phyloP scores from a whole-genome alignment of 2,329 filamentous ascomycete genomes.

The Cadophora malorum region DNA sequence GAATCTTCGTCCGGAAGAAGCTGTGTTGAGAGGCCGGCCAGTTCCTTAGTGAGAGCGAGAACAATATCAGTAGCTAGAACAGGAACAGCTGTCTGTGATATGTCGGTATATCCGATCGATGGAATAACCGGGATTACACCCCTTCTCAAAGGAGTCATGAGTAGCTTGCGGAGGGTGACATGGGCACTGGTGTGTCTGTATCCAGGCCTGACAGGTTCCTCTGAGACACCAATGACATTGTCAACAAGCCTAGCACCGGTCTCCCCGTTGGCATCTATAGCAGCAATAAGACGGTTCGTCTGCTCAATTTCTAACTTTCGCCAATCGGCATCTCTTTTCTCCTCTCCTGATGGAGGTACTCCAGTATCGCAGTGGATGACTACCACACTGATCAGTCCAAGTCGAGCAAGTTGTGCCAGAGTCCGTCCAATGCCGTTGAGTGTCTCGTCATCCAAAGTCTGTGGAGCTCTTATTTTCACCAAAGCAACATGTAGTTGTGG shows the following conservation, averaged over 20 bases:
- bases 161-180: slow-evolving; percentile 56
- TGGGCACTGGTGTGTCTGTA: slow-evolving; percentile 37
- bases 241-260: slow-evolving; percentile 74
- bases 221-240: slow-evolving; percentile 48
- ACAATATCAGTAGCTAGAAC: slow-evolving; percentile 69
- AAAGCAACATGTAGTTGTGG: slow-evolving; percentile 75
- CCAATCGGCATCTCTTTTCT: slow-evolving; percentile 39
- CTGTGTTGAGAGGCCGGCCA: slow-evolving; percentile 66
- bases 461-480: slow-evolving; percentile 80
- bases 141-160: slow-evolving; percentile 70
- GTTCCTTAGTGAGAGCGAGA: slow-evolving; percentile 76
- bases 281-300: slow-evolving; percentile 74
- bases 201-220: slow-evolving; percentile 25
- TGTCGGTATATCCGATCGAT: slow-evolving; percentile 63
- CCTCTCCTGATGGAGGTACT: slow-evolving; percentile 28
- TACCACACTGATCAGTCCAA: slow-evolving; percentile 83
- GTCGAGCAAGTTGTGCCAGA: slow-evolving; percentile 78
- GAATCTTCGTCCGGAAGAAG: slow-evolving; percentile 50
- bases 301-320: slow-evolving; percentile 63
- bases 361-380: slow-evolving; percentile 74
- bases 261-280: slow-evolving; percentile 73
- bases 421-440: slow-evolving; percentile 82
- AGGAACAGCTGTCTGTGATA: slow-evolving; percentile 54
- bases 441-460: slow-evolving; percentile 71
- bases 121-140: slow-evolving; percentile 76